Evolutionary conservation across 768 basidiomycete genomes (phyloP).

Genomic region (Gymnopilus junonius): DNA sequence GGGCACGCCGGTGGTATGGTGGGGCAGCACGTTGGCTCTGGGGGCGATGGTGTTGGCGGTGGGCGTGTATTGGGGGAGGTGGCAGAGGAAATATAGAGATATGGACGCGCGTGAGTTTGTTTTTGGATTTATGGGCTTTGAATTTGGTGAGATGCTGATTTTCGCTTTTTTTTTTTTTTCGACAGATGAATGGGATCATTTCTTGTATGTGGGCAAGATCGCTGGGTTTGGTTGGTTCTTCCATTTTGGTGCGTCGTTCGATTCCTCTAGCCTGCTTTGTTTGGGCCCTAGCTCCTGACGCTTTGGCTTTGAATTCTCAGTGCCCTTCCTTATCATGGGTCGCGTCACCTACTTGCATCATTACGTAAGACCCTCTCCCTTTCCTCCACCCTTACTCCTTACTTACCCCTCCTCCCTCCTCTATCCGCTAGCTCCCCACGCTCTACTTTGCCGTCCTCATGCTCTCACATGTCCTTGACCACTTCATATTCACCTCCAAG

Average conservation of each 20-base stretch:
- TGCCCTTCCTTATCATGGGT: conserved; percentile 98
- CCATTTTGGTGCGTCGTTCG: conserved; percentile 73
- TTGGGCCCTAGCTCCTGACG: too few species aligned
- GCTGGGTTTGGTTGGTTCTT: conserved; percentile 91
- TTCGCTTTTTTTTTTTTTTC: neutral
- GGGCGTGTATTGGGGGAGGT: conserved; percentile 76
- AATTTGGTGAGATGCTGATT: neutral
- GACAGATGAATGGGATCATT: conserved; percentile 91
- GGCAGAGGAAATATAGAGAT: conserved; percentile 89
- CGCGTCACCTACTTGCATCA: conserved; percentile 96
- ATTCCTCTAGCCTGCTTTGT: conserved; percentile 7
- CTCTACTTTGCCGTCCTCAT: conserved; percentile 97
- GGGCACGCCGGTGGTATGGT: conserved; percentile 93
- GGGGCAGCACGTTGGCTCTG: conserved; percentile 77
- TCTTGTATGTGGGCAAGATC: conserved; percentile 90
- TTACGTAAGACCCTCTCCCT: conserved; percentile 63
- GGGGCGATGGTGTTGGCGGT: conserved; percentile 53
- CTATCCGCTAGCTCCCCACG: conserved; percentile 88
- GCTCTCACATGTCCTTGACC: conserved; percentile 89
- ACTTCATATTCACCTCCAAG: conserved; percentile 85
- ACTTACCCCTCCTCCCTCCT: conserved; percentile 6
- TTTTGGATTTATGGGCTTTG: neutral
- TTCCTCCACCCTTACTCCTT: neutral
- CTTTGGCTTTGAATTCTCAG: conserved; percentile 49
- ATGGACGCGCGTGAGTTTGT: conserved; percentile 78